Conservation (phyloP, 108 stramenopile species). For the Thalassiosira profunda region DNA sequence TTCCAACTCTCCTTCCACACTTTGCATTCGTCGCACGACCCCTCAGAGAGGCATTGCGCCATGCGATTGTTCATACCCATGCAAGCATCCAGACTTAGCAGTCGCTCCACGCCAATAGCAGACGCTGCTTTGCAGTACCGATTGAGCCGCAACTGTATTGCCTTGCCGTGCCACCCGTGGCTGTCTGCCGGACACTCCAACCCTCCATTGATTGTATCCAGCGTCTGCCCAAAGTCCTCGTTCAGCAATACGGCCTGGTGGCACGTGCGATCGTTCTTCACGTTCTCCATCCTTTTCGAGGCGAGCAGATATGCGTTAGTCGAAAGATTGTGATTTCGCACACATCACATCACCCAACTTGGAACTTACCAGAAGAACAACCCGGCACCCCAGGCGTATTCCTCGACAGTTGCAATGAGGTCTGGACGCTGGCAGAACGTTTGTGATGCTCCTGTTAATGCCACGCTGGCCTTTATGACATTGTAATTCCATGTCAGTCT, state of each 20-base stretch:
- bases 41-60: slow-evolving; percentile 32
- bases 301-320: background rate
- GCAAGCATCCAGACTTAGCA: slow-evolving; percentile 34
- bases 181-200: slow-evolving; percentile 49
- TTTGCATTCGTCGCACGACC: slow-evolving; percentile 34
- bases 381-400: slow-evolving; percentile 50
- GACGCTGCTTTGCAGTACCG: slow-evolving; percentile 42
- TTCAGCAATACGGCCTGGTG: slow-evolving; percentile 45
- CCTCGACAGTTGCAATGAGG: slow-evolving; percentile 40
- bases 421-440: slow-evolving; percentile 51
- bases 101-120: slow-evolving; percentile 25
- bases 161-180: slow-evolving; percentile 43
- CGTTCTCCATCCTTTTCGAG: slow-evolving; percentile 39
- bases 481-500: slow-evolving; percentile 54
- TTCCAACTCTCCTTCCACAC: slow-evolving; percentile 26
- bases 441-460: slow-evolving; percentile 39
- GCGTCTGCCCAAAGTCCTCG: slow-evolving; percentile 40
- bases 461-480: slow-evolving; percentile 39
- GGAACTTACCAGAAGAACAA: slow-evolving; percentile 50
- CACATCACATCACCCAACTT: background rate
- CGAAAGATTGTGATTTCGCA: background rate
- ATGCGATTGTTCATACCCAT: slow-evolving; percentile 37
- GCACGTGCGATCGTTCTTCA: slow-evolving; percentile 47
- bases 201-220: slow-evolving; percentile 50
- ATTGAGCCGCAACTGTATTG: slow-evolving; percentile 44